Evolutionary conservation across 768 basidiomycete genomes (phyloP), one percentile per base, ranked within the genome.

Genomic region (Boletus pseudo-olivaceus): DNA sequence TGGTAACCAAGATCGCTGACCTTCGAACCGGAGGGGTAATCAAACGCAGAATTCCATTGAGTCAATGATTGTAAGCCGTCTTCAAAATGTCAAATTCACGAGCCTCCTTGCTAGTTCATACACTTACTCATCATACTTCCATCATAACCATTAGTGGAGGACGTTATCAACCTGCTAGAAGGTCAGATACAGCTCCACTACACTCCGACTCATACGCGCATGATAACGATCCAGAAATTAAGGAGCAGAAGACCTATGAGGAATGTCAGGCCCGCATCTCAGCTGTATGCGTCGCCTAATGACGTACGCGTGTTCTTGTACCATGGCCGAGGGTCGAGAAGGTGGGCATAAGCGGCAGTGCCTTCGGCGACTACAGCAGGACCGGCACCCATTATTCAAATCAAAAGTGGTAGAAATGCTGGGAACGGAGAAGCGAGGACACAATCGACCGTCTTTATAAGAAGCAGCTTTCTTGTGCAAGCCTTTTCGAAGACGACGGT

Each of bases 251-350:
- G 67, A 57, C 62, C 84, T 84, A 39, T 34, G 29, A 51, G 29
- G 32, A 29, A 9, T 15, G 37, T 53, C 33, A 49, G 43, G 14
- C 7, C 19, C 29, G 15, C 15, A 34, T 17, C 9, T 34, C 14
- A 42, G 2, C 4, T 41, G 14, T 10, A 23, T 14, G 19, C 17
- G 15, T 26, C 8, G 2, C 12, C 6, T 5, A 42, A 32, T 7
- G 14, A 62, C 75, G 17, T 64, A 83, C 84, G 76, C 67, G 67
- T 78, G 73, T 88, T 87, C 75, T 83, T 87, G 71, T 84, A 84
- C 85, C 85, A 88, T 64, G 82, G 76, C 59, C 70, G 79, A 19
- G 84, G 82, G 67, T 87, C 79, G 55, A 86, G 57, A 53, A 85
- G 76, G 56, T 82, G 79, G 32, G 67, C 66, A 58, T 79, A 82